Percentiles rank a stretch among this genome's conserved stretches.
Evolutionary conservation across 768 basidiomycete species (phyloP).

Genomic region (Pulveroboletus ravenelii): DNA sequence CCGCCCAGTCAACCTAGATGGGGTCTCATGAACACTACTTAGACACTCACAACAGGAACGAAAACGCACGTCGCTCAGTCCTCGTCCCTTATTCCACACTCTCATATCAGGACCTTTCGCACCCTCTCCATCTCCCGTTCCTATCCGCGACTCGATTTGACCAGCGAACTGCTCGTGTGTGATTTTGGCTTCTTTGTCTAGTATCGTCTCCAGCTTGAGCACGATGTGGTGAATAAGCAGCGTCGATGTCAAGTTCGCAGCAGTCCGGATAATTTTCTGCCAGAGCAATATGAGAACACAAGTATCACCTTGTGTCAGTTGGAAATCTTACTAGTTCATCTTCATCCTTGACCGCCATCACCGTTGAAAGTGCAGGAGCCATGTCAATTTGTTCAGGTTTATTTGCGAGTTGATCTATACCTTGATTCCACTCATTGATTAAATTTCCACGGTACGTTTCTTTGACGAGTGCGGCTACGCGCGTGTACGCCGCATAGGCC

Average conservation of each 20-base stretch:
- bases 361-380: slow-evolving; percentile 63
- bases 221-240: slow-evolving; percentile 83
- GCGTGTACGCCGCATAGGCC: slow-evolving; percentile 54
- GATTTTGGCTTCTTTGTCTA: slow-evolving; percentile 89
- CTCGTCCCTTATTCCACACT: not conserved
- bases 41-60: not conserved
- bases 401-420: slow-evolving; percentile 46
- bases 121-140: slow-evolving; percentile 34
- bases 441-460: slow-evolving; percentile 85
- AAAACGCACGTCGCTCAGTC: slow-evolving; percentile 41
- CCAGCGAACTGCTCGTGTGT: slow-evolving; percentile 82
- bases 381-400: slow-evolving; percentile 81
- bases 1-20: slow-evolving; percentile 75
- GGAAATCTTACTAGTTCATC: slow-evolving; percentile 76
- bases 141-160: slow-evolving; percentile 83
- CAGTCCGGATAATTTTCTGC: slow-evolving; percentile 75
- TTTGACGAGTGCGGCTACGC: slow-evolving; percentile 75
- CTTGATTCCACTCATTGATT: slow-evolving; percentile 78
- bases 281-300: slow-evolving; percentile 6
- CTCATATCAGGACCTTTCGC: slow-evolving; percentile 59
- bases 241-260: slow-evolving; percentile 77
- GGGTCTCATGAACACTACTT: slow-evolving; percentile 5
- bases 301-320: not conserved
- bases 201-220: slow-evolving; percentile 78
- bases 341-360: slow-evolving; percentile 85